Evolutionary conservation across 202 grass and related monocot species (phyloP).

Genomic region (Brachypodium distachyon): DNA sequence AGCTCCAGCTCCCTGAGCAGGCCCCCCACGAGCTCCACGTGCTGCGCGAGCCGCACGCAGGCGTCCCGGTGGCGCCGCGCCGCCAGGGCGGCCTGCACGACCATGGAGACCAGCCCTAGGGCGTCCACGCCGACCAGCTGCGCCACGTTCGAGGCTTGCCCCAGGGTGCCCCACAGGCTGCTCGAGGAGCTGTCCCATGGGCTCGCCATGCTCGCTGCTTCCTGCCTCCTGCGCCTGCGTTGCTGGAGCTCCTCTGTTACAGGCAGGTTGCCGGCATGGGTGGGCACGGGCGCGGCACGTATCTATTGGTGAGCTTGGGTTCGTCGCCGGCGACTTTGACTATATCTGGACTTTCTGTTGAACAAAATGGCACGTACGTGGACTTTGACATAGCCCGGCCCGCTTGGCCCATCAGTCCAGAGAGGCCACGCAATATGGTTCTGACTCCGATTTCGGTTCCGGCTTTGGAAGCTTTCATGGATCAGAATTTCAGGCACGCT

Average conservation of each 20-base stretch:
- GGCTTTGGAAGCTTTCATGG: too few relatives aligned
- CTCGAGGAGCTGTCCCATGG: background rate
- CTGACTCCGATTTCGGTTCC: too few relatives aligned
- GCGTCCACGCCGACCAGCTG: slow-evolving; percentile 55
- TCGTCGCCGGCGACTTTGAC: background rate
- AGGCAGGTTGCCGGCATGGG: background rate
- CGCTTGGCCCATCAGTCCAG: too few relatives aligned
- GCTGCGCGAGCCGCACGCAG: slow-evolving; percentile 33
- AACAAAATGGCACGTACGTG: too few relatives aligned
- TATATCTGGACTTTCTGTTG: background rate
- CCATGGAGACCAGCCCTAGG: slow-evolving; percentile 42
- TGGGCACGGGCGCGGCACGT: background rate
- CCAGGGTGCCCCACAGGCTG: slow-evolving; percentile 3
- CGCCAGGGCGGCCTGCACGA: slow-evolving; percentile 30
- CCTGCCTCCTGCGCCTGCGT: background rate
- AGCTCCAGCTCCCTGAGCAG: slow-evolving; percentile 38
- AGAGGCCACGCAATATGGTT: too few relatives aligned
- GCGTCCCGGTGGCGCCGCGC: slow-evolving; percentile 44
- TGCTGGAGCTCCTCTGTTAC: background rate
- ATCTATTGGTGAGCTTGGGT: background rate
- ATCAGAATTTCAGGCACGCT: too few relatives aligned
- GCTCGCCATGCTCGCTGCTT: background rate
- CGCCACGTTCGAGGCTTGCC: slow-evolving; percentile 32
- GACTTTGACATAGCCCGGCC: too few relatives aligned
- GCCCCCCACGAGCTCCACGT: slow-evolving; percentile 35